Evolutionary conservation across 352 stramenopile species (phyloP), one percentile per base, ranked within the genome.

Genomic region (Globisporangium iwayamae): DNA sequence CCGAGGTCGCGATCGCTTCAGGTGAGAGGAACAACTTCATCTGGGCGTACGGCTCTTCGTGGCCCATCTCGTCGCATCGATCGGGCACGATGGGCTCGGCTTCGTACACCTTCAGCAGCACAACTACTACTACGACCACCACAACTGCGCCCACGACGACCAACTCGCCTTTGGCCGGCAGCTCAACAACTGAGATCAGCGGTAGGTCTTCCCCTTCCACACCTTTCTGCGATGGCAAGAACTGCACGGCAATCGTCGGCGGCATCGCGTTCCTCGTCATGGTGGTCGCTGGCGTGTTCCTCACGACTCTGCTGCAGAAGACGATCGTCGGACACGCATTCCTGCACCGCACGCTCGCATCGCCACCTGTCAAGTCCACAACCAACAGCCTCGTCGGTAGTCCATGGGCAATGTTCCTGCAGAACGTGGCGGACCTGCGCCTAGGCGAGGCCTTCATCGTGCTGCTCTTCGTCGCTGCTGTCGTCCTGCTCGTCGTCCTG

Each of bases 11-110:
- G 0, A 72, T 91, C 48, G 11, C 22, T 3, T 5, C 47, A 18
- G 47, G 22, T 20, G 22, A 4, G 25, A 71, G 76, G 20, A 52
- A 76, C 14, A 70, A 78, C 43, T 81, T 91, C 50, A 86, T 92
- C 56, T 94, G 85, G 85, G 79, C 82, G 10, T 90, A 89, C 65
- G 81, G 75, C 56, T 79, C 65, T 0, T 81, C 77, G 59, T 90
- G 78, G 79, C 78, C 81, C 6, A 89, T 90, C 69, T 74, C 71
- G 25, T 55, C 70, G 34, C 78, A 89, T 60, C 56, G 38, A 25
- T 68, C 62, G 20, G 78, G 76, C 52, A 87, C 79, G 4, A 76
- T 75, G 51, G 83, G 83, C 32, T 72, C 65, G 11, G 80, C 75
- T 11, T 77, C 70, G 32, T 91, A 83, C 63, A 83, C 80, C 32